phyloP scores from a whole-genome alignment of 345 rosid species.

The Eucalyptus erythrocorys region DNA sequence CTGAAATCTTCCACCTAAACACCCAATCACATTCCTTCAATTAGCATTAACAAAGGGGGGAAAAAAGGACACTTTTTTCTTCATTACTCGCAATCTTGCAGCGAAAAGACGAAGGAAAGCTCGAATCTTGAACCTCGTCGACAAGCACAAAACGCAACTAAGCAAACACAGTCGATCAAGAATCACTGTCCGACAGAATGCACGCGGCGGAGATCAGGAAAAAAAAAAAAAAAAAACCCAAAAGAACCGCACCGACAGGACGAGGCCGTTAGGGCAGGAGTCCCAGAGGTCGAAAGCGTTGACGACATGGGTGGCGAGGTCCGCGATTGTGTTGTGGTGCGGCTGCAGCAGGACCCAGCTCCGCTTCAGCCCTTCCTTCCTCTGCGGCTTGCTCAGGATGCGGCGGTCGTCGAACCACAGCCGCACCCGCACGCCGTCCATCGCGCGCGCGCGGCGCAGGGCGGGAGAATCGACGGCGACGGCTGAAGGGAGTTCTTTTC shows the following conservation, averaged over 20 bases:
- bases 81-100: not conserved
- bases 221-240: not conserved
- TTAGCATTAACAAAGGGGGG: no score
- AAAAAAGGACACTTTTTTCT: not conserved
- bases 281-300: slow-evolving; percentile 36
- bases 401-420: slow-evolving; percentile 34
- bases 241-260: slow-evolving; percentile 42
- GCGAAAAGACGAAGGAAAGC: not conserved
- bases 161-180: not conserved
- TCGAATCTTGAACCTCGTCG: not conserved
- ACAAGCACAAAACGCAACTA: not conserved
- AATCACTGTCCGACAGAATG: not conserved
- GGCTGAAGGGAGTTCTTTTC: no score
- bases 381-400: slow-evolving; percentile 43
- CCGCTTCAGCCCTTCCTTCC: slow-evolving; percentile 42
- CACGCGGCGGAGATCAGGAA: not conserved
- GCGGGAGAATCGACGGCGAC: not conserved
- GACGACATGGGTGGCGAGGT: slow-evolving; percentile 50
- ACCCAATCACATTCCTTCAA: not conserved
- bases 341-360: slow-evolving; percentile 84
- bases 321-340: slow-evolving; percentile 51
- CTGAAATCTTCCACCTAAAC: not conserved
- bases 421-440: slow-evolving; percentile 52
- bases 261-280: slow-evolving; percentile 66
- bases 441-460: not conserved